A percentile compares a stretch with the other conserved stretches of the same genome.
These are phyloP conservation scores for Barnettozyma salicaria DNA, from an alignment of 805 yeast species.

Conservation along the genomic window DNA sequence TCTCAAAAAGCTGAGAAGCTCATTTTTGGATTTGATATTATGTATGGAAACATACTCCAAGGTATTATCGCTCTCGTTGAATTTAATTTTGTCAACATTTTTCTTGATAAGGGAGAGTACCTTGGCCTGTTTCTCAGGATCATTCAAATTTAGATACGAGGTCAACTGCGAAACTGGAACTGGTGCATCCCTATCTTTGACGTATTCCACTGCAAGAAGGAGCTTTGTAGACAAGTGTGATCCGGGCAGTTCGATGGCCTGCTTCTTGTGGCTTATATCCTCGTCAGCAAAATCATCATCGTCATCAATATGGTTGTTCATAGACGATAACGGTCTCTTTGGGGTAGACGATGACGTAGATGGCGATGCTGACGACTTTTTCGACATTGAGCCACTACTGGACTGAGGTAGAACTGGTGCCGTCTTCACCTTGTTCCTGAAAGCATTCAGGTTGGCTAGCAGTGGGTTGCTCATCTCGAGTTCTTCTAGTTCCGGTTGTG, in stretches of 20 bases:
- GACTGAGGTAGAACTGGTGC: slow-evolving; percentile 41
- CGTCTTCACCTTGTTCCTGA: slow-evolving; percentile 52
- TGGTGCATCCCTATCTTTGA: slow-evolving; percentile 65
- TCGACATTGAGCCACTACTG: no score
- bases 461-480: slow-evolving; percentile 34
- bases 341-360: slow-evolving; percentile 14
- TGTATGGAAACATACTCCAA: slow-evolving; percentile 85
- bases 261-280: slow-evolving; percentile 22
- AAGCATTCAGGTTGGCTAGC: slow-evolving; percentile 57
- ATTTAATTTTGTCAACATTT: slow-evolving; percentile 74
- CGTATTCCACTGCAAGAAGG: slow-evolving; percentile 85
- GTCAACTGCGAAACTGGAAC: slow-evolving; percentile 60
- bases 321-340: slow-evolving; percentile 14
- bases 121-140: slow-evolving; percentile 47
- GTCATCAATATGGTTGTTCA: slow-evolving; percentile 14
- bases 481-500: neutral
- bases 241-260: slow-evolving; percentile 25
- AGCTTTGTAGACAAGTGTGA: slow-evolving; percentile 80
- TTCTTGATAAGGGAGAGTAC: slow-evolving; percentile 64
- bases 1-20: slow-evolving; percentile 65
- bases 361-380: slow-evolving; percentile 8
- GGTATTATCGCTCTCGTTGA: slow-evolving; percentile 54
- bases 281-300: slow-evolving; percentile 24
- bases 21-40: slow-evolving; percentile 77
- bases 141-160: slow-evolving; percentile 48